Evolutionary conservation across 768 basidiomycete genomes (phyloP).

Genomic region (Rhodocollybia butyracea): DNA sequence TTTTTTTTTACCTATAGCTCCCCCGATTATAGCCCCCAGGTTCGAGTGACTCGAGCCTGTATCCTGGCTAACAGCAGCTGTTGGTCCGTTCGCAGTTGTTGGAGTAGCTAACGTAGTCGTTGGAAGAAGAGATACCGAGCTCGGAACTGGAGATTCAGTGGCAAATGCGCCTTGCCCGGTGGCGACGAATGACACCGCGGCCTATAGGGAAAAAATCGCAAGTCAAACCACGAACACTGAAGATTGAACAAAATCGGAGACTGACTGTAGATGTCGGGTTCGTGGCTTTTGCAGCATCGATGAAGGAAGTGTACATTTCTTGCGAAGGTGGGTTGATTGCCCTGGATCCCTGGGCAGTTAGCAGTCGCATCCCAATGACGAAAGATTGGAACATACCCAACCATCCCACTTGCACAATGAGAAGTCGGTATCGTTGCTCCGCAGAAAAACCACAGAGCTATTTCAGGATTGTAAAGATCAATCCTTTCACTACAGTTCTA

Average conservation of each 20-base stretch:
- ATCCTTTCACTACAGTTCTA: no score
- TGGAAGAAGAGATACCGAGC: not conserved
- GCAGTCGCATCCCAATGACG: not conserved
- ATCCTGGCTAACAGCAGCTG: not conserved
- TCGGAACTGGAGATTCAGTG: not conserved
- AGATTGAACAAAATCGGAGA: no score
- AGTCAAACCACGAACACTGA: no score
- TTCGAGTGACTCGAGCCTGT: not conserved
- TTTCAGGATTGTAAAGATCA: not conserved
- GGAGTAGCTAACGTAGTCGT: not conserved
- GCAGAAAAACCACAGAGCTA: not conserved
- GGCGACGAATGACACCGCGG: not conserved
- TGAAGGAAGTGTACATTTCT: conserved; percentile 2
- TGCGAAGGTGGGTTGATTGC: conserved; percentile 14
- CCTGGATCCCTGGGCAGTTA: not conserved
- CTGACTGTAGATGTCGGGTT: not conserved
- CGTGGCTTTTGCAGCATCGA: conserved; percentile 8
- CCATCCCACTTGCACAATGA: conserved; percentile 16
- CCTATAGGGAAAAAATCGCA: not conserved
- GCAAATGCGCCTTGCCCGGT: not conserved
- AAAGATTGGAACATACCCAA: conserved; percentile 9
- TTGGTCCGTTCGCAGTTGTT: not conserved
- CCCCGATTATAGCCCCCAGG: not conserved
- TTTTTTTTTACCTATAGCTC: no score
- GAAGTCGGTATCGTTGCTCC: not conserved